Base-by-base conservation (phyloP, 2,329 filamentous ascomycete species). In the Aspergillus terreus region DNA sequence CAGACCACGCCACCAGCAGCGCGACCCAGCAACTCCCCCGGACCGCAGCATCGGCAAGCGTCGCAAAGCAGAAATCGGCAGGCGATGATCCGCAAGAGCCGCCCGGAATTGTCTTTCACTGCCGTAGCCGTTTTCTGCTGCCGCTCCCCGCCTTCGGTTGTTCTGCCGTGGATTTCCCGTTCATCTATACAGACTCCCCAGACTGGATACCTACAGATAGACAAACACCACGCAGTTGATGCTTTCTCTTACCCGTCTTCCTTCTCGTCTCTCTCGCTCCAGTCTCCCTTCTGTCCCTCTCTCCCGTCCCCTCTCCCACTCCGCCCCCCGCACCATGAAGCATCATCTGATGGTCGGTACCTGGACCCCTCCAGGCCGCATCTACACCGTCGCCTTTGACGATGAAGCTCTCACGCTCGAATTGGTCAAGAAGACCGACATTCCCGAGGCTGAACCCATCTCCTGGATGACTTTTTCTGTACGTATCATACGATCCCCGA, bases 401-500 rank as follows among this genome's bases (percentile, higher is more conserved):
- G 89, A 92, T 61, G 87, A 92, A 71, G 83, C 82, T 36, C 76
- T 91, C 58, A 86, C 85, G 6, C 74, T 95, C 54, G 81, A 86
- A 59, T 73, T 94, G 64, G 75, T 95, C 65, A 91, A 92, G 76
- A 84, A 86, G 62, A 94, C 89, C 1, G 83, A 85, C 52, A 94
- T 95, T 51, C 86, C 89, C 4, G 73, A 87, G 47, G 87, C 92
- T 58, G 89, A 95, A 72, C 88, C 90, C 6, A 94, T 95, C 59
- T 95, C 90, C 53, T 95, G 90, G 90, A 92, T 95, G 87, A 86
- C 89, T 14, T 92, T 95, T 65, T 87, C 90, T 69, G 88, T 90
- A 76, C 74, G 86, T 65, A 23, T 23, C 23, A 23, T 19, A 19
- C 19, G 19, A 19, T 23, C 23, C 23, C 23, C 23, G 23, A 23